phyloP scores from a whole-genome alignment of 495 filamentous ascomycete genomes.

The Aspergillus affinis region DNA sequence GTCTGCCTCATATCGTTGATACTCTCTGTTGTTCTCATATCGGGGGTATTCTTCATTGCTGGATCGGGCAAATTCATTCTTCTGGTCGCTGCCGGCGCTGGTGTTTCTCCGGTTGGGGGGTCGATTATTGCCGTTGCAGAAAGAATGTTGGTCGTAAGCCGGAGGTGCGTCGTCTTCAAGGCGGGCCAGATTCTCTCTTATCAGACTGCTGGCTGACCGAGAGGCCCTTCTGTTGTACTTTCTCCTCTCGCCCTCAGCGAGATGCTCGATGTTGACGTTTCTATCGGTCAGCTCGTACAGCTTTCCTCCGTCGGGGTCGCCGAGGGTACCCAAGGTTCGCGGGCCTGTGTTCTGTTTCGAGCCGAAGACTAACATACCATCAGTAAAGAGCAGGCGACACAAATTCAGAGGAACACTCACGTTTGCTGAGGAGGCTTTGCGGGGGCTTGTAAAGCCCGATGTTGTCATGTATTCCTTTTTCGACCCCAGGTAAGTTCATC shows the following conservation, averaged over 20 bases:
- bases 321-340: background rate
- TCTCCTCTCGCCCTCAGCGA: background rate
- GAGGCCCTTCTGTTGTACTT: background rate
- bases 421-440: background rate
- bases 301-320: background rate
- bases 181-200: background rate
- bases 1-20: too few species aligned
- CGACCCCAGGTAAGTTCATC: slow-evolving; percentile 8
- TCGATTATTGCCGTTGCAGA: background rate
- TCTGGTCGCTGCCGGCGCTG: background rate
- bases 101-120: background rate
- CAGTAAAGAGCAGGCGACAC: background rate
- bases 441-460: slow-evolving; percentile 8
- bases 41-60: too few species aligned
- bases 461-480: slow-evolving; percentile 1
- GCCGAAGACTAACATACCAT: background rate
- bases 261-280: background rate
- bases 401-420: background rate
- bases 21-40: too few species aligned
- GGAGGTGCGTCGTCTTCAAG: background rate
- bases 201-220: background rate
- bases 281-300: background rate
- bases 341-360: background rate
- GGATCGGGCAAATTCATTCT: background rate
- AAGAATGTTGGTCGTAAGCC: background rate